Conservation (phyloP, 148 eudicot genomes). For the Camellia granthamiana region DNA sequence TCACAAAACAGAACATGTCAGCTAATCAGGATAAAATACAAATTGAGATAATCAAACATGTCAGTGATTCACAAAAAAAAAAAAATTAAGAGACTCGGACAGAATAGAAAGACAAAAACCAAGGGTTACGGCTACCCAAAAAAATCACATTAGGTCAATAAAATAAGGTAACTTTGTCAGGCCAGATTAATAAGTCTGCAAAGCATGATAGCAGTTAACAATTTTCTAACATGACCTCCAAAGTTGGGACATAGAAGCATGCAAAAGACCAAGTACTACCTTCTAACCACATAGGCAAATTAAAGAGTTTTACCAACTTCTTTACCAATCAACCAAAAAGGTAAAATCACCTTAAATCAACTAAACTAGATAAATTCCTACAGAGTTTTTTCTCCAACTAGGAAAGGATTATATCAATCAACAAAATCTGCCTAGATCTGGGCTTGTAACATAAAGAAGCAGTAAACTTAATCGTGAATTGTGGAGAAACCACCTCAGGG, state of each 20-base stretch:
- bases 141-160: neutral
- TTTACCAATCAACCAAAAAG: neutral
- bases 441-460: slow-evolving; percentile 1
- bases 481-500: neutral
- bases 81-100: neutral
- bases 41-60: neutral
- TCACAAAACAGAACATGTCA: slow-evolving; percentile 36
- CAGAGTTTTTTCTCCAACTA: no score
- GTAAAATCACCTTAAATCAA: neutral
- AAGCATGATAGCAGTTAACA: neutral
- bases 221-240: neutral
- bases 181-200: neutral
- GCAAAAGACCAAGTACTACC: no score
- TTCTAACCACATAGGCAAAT: no score
- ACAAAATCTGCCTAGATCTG: no score
- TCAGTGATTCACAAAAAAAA: neutral
- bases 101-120: neutral
- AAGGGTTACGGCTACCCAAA: neutral
- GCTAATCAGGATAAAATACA: slow-evolving; percentile 14
- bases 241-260: no score
- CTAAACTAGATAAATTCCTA: neutral
- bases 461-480: neutral
- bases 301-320: no score
- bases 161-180: neutral
- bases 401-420: no score